phyloP scores from a whole-genome alignment of 805 yeast genomes.

The Lachancea cidri region DNA sequence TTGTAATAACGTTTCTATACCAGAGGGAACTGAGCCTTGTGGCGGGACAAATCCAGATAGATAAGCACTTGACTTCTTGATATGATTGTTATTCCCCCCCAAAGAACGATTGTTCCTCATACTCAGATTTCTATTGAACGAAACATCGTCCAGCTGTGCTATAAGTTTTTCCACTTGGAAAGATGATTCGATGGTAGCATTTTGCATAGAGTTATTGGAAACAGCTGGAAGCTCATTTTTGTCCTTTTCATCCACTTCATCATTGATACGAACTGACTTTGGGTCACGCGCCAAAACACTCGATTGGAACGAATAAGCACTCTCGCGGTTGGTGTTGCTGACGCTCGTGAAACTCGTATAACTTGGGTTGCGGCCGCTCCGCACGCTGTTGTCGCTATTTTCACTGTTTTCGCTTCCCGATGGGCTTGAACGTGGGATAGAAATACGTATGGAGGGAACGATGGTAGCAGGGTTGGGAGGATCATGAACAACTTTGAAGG shows the following conservation, averaged over 20 bases:
- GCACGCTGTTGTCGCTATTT: neutral
- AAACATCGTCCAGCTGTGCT: slow-evolving; percentile 28
- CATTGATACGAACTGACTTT: neutral
- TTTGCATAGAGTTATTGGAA: neutral
- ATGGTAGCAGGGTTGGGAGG: neutral
- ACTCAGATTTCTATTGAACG: slow-evolving; percentile 22
- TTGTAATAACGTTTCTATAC: slow-evolving; percentile 1
- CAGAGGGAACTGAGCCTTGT: neutral
- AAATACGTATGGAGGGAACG: slow-evolving; percentile 2
- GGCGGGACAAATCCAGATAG: slow-evolving; percentile 22
- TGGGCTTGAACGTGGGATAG: neutral
- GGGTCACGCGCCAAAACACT: slow-evolving; percentile 9
- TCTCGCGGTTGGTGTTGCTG: neutral
- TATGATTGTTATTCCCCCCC: neutral
- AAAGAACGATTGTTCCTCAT: slow-evolving; percentile 1
- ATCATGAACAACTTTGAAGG: neutral
- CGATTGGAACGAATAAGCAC: neutral
- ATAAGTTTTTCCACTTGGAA: slow-evolving; percentile 27
- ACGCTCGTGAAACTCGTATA: neutral
- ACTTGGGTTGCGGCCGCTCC: neutral
- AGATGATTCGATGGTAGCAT: slow-evolving; percentile 4
- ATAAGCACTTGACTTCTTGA: slow-evolving; percentile 34
- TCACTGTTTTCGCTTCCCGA: neutral
- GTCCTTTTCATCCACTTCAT: neutral
- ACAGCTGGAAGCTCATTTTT: slow-evolving; percentile 1